Evolutionary conservation across 1,139 yeast genomes (phyloP).

Genomic region (Candida buenavistaensis): DNA sequence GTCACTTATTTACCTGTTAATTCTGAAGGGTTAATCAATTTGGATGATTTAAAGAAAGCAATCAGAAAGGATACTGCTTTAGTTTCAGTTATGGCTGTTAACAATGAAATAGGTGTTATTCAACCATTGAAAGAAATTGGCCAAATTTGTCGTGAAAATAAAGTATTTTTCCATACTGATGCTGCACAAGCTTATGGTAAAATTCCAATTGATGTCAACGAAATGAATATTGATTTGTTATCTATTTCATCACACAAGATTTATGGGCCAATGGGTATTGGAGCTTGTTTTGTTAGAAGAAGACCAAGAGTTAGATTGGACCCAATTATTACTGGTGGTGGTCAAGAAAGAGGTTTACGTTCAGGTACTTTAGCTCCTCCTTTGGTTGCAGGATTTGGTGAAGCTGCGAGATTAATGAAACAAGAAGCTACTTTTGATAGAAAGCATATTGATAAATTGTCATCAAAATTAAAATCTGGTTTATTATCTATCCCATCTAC

Average conservation of each 20-base stretch:
- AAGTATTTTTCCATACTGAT: conserved; percentile 97
- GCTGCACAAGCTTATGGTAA: conserved; percentile 98
- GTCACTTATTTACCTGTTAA: conserved; percentile 89
- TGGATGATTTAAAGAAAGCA: conserved; percentile 76
- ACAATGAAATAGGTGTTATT: conserved; percentile 96
- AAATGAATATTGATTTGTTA: conserved; percentile 87
- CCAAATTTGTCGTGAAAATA: conserved; percentile 75
- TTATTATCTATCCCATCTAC: conserved; percentile 85
- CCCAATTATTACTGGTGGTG: conserved; percentile 96
- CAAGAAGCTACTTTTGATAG: conserved; percentile 74
- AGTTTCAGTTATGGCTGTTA: conserved; percentile 96
- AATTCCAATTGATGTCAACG: conserved; percentile 88
- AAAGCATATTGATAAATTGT: conserved; percentile 65
- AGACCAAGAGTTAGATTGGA: conserved; percentile 98
- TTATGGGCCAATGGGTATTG: conserved; percentile 98
- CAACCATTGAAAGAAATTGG: conserved; percentile 97
- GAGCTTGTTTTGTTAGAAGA: conserved; percentile 94
- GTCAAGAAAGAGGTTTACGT: conserved; percentile 97
- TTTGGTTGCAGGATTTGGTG: conserved; percentile 93
- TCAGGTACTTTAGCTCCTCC: conserved; percentile 98
- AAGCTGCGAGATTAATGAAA: conserved; percentile 84
- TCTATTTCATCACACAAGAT: conserved; percentile 95
- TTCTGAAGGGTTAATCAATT: conserved; percentile 73
- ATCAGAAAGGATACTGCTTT: conserved; percentile 89
- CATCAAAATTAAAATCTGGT: conserved; percentile 71